These are phyloP conservation scores for Omphalea diandra DNA, from an alignment of 441 rosid species.

Conservation along the genomic window DNA sequence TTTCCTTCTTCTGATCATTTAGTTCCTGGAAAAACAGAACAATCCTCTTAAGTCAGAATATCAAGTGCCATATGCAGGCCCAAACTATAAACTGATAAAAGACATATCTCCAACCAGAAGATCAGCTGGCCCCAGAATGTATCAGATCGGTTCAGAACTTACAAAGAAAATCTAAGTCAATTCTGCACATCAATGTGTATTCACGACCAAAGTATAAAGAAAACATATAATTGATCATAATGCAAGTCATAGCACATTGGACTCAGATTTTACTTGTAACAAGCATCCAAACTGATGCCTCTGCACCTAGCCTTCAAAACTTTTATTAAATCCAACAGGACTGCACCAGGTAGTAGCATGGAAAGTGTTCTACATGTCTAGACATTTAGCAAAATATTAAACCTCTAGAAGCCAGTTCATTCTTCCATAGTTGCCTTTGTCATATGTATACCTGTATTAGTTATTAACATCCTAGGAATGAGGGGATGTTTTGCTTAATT, in stretches of 20 bases:
- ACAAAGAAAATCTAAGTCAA: neutral
- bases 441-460: neutral
- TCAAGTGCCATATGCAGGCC: neutral
- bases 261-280: no score
- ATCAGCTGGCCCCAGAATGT: neutral
- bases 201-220: neutral
- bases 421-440: neutral
- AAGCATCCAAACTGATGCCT: neutral
- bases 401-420: neutral
- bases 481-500: no score
- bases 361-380: neutral
- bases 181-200: neutral
- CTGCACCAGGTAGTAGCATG: neutral
- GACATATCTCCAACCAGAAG: neutral
- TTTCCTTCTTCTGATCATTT: slow-evolving; percentile 55
- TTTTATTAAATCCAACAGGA: no score
- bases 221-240: neutral
- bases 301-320: neutral
- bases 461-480: neutral
- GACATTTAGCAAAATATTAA: neutral
- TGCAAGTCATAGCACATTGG: neutral
- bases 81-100: neutral
- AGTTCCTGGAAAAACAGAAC: slow-evolving; percentile 50
- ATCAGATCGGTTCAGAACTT: neutral
- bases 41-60: slow-evolving; percentile 14